Conservation (phyloP, 1,139 yeast species). For the Sugiyamaella grinbergsii region DNA sequence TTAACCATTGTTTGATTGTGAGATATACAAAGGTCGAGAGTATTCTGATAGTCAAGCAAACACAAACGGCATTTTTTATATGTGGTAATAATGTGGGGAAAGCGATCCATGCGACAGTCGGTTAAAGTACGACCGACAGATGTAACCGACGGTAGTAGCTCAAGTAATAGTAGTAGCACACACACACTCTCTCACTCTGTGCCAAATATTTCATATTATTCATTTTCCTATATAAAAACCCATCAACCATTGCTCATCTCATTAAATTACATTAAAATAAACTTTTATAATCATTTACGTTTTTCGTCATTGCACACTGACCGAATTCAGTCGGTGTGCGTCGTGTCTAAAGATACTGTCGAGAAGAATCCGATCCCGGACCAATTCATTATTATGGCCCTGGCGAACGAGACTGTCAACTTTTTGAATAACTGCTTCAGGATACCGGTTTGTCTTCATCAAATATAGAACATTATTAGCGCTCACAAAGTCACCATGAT, state of each 20-base stretch:
- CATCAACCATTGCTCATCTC: constrained; percentile 5
- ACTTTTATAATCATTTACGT: constrained; percentile 12
- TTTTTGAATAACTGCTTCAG: constrained; percentile 39
- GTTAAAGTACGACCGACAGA: no score
- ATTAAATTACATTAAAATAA: constrained; percentile 2
- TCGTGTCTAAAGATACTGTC: constrained; percentile 34
- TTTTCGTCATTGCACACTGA: no score
- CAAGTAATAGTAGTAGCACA: no score
- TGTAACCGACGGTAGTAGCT: no score
- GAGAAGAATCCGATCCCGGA: constrained; percentile 24
- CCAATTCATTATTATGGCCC: neutral
- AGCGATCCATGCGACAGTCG: neutral
- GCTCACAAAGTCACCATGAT: constrained; percentile 33
- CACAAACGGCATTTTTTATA: no score
- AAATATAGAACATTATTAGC: constrained; percentile 36
- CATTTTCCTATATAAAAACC: no score
- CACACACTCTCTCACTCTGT: no score
- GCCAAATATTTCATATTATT: no score
- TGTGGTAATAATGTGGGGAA: neutral
- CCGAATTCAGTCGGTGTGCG: constrained; percentile 25
- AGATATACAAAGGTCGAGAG: no score
- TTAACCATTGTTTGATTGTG: constrained; percentile 17
- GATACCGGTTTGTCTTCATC: constrained; percentile 38
- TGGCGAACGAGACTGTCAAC: constrained; percentile 29
- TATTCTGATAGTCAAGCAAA: no score